Evolutionary conservation across 2,329 filamentous ascomycete species (phyloP), one percentile per base, ranked within the genome.

Genomic region (Pseudogymnoascus sp.): DNA sequence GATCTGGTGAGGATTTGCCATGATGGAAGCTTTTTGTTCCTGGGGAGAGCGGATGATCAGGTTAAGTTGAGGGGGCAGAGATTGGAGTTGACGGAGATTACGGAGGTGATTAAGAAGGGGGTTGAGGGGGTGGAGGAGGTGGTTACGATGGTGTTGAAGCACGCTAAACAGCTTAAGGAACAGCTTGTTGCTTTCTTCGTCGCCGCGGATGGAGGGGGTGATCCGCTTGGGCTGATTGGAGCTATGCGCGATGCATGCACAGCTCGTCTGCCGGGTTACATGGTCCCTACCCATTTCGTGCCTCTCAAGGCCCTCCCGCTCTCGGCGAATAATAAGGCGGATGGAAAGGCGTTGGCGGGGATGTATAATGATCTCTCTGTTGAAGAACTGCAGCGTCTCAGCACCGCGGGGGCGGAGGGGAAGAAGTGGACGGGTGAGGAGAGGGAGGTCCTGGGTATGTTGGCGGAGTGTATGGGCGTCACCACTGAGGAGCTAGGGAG

Each of bases 81-180:
- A 12, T 80, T 97, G 0, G 93, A 97, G 70, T 88, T 96, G 64
- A 89, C 88, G 0, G 92, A 97, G 75, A 96, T 97, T 73, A 94
- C 96, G 67, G 87, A 92, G 58, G 84, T 88, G 7, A 90, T 96
- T 68, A 86, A 85, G 35, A 85, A 84, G 18, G 82, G 82, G 0
- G 79, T 84, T 0, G 65, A 73, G 0, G 76, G 76, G 0, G 75
- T 94, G 7, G 77, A 81, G 12, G 90, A 96, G 67, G 86, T 90
- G 0, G 85, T 72, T 1, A 95, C 92, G 0, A 76, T 95, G 12
- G 89, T 97, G 1, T 74, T 88, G 3, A 88, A 87, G 63, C 87
- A 91, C 68, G 79, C 77, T 0, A 83, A 82, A 5, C 87, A 89
- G 64, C 84, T 87, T n/a, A 92, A 90, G 68, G 90, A 96, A 62